phyloP scores from a whole-genome alignment of 2,329 filamentous ascomycete genomes.

The Fusarium keratoplasticum region DNA sequence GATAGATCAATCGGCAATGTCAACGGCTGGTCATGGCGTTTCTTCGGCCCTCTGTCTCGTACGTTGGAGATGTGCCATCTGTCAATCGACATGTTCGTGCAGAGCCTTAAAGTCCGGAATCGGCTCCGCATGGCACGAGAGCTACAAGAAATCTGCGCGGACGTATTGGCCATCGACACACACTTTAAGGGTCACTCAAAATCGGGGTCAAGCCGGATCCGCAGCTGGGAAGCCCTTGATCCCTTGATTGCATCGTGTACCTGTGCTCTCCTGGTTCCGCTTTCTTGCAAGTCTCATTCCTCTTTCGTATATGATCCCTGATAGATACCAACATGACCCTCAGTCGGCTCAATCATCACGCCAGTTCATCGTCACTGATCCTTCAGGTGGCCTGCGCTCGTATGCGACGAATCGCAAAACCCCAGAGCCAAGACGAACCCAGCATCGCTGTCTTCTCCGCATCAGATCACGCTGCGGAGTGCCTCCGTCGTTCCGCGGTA shows the following conservation, averaged over 20 bases:
- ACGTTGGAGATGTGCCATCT: not conserved
- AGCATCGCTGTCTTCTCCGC: not conserved
- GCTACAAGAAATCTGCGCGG: not conserved
- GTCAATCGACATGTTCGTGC: not conserved
- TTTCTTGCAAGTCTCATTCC: not conserved
- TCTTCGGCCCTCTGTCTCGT: conserved; percentile 12
- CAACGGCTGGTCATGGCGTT: conserved; percentile 4
- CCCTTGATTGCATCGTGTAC: conserved; percentile 8
- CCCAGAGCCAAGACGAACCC: not conserved
- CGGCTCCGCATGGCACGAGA: not conserved
- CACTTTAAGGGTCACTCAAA: not conserved
- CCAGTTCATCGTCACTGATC: conserved; percentile 11
- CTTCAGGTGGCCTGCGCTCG: not conserved
- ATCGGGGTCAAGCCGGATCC: conserved; percentile 18
- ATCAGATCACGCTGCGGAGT: not conserved
- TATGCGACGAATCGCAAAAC: not conserved
- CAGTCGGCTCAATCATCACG: not conserved
- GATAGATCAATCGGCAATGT: conserved; percentile 14
- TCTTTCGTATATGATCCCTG: not conserved
- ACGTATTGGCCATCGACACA: not conserved
- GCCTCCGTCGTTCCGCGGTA: not conserved
- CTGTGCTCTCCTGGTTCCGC: conserved; percentile 4
- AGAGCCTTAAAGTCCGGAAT: not conserved
- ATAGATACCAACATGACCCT: not conserved
- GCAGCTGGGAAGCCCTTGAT: conserved; percentile 21